Conservation (phyloP, 345 rosid genomes). For the Kandelia obovata region DNA sequence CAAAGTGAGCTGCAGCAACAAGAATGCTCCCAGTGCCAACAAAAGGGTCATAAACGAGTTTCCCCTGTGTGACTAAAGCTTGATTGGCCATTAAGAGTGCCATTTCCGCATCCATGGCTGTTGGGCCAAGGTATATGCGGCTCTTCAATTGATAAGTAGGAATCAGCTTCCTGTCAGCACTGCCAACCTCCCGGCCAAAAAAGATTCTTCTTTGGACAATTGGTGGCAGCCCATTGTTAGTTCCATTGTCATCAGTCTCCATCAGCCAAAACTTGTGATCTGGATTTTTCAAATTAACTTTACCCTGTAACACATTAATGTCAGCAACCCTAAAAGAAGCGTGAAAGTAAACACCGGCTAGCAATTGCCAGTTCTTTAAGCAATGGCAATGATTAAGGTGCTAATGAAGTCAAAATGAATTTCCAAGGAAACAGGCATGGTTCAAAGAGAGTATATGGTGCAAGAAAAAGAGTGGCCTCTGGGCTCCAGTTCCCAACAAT, state of each 20-base stretch:
- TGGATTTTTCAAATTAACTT: constrained; percentile 67
- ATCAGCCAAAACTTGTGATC: constrained; percentile 80
- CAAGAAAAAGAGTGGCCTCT: too few species aligned
- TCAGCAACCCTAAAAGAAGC: not conserved
- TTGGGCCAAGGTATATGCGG: constrained; percentile 86
- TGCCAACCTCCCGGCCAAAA: constrained; percentile 88
- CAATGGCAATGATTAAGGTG: too few species aligned
- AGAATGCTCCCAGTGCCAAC: constrained; percentile 98
- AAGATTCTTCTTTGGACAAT: constrained; percentile 63
- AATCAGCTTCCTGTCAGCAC: constrained; percentile 80
- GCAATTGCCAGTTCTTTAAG: not conserved
- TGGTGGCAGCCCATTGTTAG: constrained; percentile 86
- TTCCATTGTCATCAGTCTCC: constrained; percentile 76
- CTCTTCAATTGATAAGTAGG: constrained; percentile 85
- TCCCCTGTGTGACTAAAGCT: constrained; percentile 72
- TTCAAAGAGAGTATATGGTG: too few species aligned
- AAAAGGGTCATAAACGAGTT: constrained; percentile 89
- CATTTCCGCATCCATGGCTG: constrained; percentile 99
- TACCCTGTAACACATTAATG: constrained; percentile 48
- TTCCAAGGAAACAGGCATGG: too few species aligned
- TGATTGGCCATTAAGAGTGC: constrained; percentile 98
- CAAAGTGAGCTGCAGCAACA: constrained; percentile 86
- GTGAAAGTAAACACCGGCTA: not conserved
- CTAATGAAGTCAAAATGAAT: too few species aligned
- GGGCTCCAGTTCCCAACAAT: too few species aligned